These are phyloP conservation scores for Phytophthora niederhauseri DNA, from an alignment of 352 stramenopile species.

Conservation along the genomic window DNA sequence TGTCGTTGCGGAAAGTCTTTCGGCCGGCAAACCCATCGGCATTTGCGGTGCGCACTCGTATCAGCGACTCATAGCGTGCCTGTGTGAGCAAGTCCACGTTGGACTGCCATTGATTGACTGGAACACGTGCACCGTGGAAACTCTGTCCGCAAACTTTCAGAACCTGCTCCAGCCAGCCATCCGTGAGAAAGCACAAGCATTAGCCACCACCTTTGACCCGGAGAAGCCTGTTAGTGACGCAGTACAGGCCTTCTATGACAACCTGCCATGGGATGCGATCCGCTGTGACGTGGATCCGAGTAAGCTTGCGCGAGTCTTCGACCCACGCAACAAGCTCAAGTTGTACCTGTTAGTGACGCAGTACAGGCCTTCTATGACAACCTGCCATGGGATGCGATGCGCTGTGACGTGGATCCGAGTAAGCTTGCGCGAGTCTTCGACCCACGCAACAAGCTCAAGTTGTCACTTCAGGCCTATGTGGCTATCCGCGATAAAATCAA, in stretches of 20 bases:
- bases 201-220: conserved; percentile 52
- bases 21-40: conserved; percentile 80
- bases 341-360: conserved; percentile 54
- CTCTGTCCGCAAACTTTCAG: conserved; percentile 59
- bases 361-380: conserved; percentile 74
- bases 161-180: conserved; percentile 49
- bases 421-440: conserved; percentile 48
- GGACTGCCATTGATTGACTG: conserved; percentile 73
- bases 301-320: conserved; percentile 45
- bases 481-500: conserved; percentile 37
- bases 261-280: conserved; percentile 82
- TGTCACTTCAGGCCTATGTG: conserved; percentile 40
- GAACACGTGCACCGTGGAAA: conserved; percentile 55
- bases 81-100: conserved; percentile 65
- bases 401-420: conserved; percentile 56
- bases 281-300: conserved; percentile 57
- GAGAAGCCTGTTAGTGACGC: conserved; percentile 69
- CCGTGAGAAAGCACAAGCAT: conserved; percentile 37
- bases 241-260: conserved; percentile 71
- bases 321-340: conserved; percentile 36
- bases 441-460: conserved; percentile 32
- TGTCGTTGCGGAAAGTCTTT: conserved; percentile 79
- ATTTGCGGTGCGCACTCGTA: conserved; percentile 89
- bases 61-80: conserved; percentile 85
- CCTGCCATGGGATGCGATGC: conserved; percentile 80